Conservation (phyloP, 2,329 filamentous ascomycete species). For the Fusarium kyushuense region DNA sequence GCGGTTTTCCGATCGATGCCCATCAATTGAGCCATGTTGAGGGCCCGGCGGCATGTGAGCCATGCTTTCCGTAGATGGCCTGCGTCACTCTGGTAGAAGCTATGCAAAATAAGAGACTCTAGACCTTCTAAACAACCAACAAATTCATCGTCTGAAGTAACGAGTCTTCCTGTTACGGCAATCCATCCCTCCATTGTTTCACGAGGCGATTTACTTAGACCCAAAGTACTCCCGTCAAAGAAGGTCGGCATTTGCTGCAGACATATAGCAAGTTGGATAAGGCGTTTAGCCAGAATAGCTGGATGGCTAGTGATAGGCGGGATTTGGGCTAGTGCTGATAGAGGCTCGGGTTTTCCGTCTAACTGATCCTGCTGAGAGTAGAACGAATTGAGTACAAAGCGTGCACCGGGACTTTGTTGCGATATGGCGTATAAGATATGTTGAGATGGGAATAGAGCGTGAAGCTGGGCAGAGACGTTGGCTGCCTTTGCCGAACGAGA, state of each 20-base stretch:
- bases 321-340: conserved; percentile 45
- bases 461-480: conserved; percentile 31
- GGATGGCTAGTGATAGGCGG: conserved; percentile 61
- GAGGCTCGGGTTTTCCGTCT: conserved; percentile 50
- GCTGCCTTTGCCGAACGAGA: conserved; percentile 29
- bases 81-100: conserved; percentile 63
- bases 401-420: conserved; percentile 42
- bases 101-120: conserved; percentile 63
- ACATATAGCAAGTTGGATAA: conserved; percentile 60
- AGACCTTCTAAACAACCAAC: conserved; percentile 65
- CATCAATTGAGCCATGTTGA: conserved; percentile 65
- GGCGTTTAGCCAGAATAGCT: conserved; percentile 59
- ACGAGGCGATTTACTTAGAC: conserved; percentile 22
- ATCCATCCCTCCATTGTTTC: conserved; percentile 50
- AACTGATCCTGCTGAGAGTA: conserved; percentile 49
- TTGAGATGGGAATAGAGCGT: conserved; percentile 43
- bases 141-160: conserved; percentile 65
- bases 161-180: conserved; percentile 51
- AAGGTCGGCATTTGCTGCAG: conserved; percentile 60
- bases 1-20: conserved; percentile 56
- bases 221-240: conserved; percentile 47
- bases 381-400: conserved; percentile 46
- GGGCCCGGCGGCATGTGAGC: conserved; percentile 62
- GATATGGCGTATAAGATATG: conserved; percentile 42
- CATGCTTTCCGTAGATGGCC: conserved; percentile 68